Evolutionary conservation across 106 monocot genomes (phyloP).

Genomic region (Allium fistulosum): DNA sequence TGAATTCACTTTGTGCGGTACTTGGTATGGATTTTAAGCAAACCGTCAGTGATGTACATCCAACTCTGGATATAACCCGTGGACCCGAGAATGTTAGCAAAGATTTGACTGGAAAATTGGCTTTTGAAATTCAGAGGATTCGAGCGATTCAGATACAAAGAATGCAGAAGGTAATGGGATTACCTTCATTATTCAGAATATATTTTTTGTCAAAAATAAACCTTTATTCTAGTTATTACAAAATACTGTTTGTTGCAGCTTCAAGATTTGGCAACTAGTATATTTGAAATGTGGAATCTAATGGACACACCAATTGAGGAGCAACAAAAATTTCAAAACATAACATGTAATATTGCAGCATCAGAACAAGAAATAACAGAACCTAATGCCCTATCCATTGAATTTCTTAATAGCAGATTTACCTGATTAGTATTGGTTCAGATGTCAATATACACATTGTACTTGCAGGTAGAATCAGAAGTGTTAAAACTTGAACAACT

Average conservation of each 20-base stretch:
- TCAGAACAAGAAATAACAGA: too few species aligned
- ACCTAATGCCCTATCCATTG: too few species aligned
- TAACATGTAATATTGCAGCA: too few species aligned
- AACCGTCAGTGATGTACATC: slow-evolving; percentile 27
- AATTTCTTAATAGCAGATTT: too few species aligned
- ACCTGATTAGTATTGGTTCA: too few species aligned
- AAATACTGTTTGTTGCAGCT: too few species aligned
- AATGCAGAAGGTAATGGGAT: slow-evolving; percentile 56
- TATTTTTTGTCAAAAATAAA: neutral
- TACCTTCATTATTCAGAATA: neutral
- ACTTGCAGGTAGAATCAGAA: slow-evolving; percentile 42
- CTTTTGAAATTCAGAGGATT: slow-evolving; percentile 29
- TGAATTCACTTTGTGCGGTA: slow-evolving; percentile 42
- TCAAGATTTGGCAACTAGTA: too few species aligned
- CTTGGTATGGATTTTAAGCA: slow-evolving; percentile 55
- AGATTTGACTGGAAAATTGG: slow-evolving; percentile 41
- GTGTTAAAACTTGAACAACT: slow-evolving; percentile 45
- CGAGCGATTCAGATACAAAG: slow-evolving; percentile 49
- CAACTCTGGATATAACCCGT: slow-evolving; percentile 28
- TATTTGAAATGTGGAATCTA: too few species aligned
- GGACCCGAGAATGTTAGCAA: slow-evolving; percentile 33
- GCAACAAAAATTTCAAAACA: too few species aligned
- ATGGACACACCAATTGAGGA: too few species aligned
- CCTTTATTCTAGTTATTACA: too few species aligned
- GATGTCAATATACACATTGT: too few species aligned